phyloP scores from a whole-genome alignment of 2,329 filamentous ascomycete species.

The Trichoderma polysporum region DNA sequence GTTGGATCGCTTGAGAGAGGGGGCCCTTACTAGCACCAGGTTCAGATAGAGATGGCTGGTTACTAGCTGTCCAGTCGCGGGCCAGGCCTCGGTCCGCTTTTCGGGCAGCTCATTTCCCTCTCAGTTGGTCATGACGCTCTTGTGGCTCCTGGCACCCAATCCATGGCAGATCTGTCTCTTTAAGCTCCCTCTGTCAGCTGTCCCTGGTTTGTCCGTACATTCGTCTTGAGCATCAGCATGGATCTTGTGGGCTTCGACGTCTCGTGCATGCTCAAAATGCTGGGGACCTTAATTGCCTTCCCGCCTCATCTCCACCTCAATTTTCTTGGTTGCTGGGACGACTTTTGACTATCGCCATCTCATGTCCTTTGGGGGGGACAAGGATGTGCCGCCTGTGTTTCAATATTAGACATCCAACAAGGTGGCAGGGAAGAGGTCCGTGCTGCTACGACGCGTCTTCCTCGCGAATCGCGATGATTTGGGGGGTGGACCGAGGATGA shows the following conservation, averaged over 20 bases:
- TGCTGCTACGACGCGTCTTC: conserved; percentile 21
- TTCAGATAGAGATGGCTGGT: conserved; percentile 11
- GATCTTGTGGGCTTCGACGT: conserved; percentile 8
- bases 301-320: conserved; percentile 10
- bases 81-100: conserved; percentile 18
- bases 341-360: not conserved
- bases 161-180: conserved; percentile 17
- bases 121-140: conserved; percentile 5
- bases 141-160: not conserved
- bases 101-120: conserved; percentile 17
- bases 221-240: conserved; percentile 9
- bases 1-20: conserved; percentile 1
- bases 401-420: conserved; percentile 12
- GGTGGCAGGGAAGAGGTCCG: conserved; percentile 14
- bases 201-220: conserved; percentile 2
- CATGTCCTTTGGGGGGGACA: not conserved
- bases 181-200: conserved; percentile 7
- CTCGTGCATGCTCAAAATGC: conserved; percentile 14
- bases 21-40: not conserved
- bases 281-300: conserved; percentile 4
- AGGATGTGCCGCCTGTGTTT: conserved; percentile 4
- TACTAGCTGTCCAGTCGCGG: conserved; percentile 10
- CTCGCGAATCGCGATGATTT: conserved; percentile 9
- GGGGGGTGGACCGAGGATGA: conserved; percentile 6
- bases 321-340: conserved; percentile 15